phyloP scores from a whole-genome alignment of 768 basidiomycete species.

The Agaricus sinodeliciosus region DNA sequence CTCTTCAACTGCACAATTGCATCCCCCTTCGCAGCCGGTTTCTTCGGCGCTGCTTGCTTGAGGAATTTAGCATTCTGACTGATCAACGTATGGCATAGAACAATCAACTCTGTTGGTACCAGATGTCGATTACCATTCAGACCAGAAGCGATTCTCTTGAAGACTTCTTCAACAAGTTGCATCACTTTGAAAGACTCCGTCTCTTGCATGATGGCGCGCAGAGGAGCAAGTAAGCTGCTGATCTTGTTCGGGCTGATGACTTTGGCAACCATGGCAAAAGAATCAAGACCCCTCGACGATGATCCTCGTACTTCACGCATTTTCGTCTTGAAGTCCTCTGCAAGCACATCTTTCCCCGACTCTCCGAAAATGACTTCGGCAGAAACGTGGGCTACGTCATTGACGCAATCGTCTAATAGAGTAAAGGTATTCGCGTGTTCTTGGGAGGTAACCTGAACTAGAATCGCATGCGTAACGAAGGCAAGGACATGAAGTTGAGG shows the following conservation, averaged over 20 bases:
- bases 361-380: constrained; percentile 92
- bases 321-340: constrained; percentile 91
- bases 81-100: constrained; percentile 83
- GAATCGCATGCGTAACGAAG: constrained; percentile 71
- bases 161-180: constrained; percentile 81
- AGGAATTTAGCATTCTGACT: constrained; percentile 88
- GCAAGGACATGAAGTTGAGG: constrained; percentile 94
- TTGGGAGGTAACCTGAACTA: constrained; percentile 67
- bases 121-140: constrained; percentile 79
- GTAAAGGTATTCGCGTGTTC: constrained; percentile 49
- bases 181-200: constrained; percentile 77
- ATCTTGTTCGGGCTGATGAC: constrained; percentile 73
- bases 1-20: constrained; percentile 78
- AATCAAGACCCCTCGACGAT: constrained; percentile 78
- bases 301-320: constrained; percentile 88
- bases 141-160: constrained; percentile 77
- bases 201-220: constrained; percentile 80
- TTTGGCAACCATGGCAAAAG: constrained; percentile 76
- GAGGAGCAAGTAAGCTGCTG: constrained; percentile 66
- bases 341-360: constrained; percentile 81
- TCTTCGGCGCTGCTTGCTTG: constrained; percentile 44
- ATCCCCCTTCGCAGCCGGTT: constrained; percentile 38
- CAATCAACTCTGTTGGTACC: constrained; percentile 61
- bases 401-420: constrained; percentile 69
- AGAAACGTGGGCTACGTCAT: constrained; percentile 73